A percentile compares a stretch with the other conserved stretches of the same genome.
Conservation (phyloP, 345 rosid species). For the Stellera chamaejasme region DNA sequence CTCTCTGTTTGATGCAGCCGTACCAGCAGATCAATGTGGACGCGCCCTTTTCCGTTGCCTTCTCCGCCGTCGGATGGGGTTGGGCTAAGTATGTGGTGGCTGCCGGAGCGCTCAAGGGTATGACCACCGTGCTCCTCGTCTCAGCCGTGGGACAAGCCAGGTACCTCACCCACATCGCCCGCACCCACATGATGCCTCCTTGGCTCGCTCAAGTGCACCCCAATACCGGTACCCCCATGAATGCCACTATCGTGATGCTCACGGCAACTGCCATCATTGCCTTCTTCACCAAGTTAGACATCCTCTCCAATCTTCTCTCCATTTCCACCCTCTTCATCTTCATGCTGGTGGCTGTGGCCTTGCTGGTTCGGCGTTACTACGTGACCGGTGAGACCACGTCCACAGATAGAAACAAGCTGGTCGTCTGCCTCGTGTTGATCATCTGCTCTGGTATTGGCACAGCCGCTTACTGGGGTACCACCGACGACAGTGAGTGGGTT, state of each 20-base stretch:
- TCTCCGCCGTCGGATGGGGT: conserved; percentile 46
- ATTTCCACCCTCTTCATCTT: conserved; percentile 75
- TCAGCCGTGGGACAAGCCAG: conserved; percentile 73
- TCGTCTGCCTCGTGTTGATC: conserved; percentile 32
- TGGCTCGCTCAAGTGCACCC: conserved; percentile 58
- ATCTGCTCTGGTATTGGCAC: conserved; percentile 40
- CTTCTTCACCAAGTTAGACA: conserved; percentile 57
- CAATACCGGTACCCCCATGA: conserved; percentile 65
- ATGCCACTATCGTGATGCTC: conserved; percentile 65
- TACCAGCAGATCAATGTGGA: conserved; percentile 33
- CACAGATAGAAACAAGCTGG: conserved; percentile 33
- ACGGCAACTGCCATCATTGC: conserved; percentile 46
- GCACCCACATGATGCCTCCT: conserved; percentile 89
- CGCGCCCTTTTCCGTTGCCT: conserved; percentile 74
- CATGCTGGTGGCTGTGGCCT: conserved; percentile 67
- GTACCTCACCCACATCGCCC: conserved; percentile 81
- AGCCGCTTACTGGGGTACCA: conserved; percentile 44
- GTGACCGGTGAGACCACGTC: conserved; percentile 41
- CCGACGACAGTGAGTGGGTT: conserved; percentile 32
- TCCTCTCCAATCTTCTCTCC: conserved; percentile 57
- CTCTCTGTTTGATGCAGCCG: conserved; percentile 60
- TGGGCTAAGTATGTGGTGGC: conserved; percentile 93
- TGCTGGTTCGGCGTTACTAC: conserved; percentile 72
- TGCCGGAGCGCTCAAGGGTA: conserved; percentile 67
- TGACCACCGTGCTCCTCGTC: conserved; percentile 78